Evolutionary conservation across 306 rosid species (phyloP).

Genomic region (Trifolium fragiferum): DNA sequence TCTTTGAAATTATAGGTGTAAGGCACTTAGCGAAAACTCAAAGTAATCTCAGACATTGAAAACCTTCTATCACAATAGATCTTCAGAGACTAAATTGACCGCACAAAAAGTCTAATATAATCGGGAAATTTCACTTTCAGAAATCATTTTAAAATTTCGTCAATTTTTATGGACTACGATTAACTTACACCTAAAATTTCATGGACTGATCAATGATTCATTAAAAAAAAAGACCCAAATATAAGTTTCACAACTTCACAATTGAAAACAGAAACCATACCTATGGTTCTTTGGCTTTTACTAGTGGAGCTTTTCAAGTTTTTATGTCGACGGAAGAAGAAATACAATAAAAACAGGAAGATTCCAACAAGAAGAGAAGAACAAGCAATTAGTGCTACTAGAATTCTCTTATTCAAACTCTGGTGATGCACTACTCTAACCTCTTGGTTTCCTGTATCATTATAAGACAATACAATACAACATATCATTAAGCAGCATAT

Average conservation of each 20-base stretch:
- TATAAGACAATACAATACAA: constrained; percentile 13
- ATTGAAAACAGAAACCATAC: constrained; percentile 50
- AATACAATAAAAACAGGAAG: constrained; percentile 56
- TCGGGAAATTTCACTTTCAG: neutral
- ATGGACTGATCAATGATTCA: neutral
- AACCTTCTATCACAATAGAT: neutral
- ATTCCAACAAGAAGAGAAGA: constrained; percentile 73
- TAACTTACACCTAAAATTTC: neutral
- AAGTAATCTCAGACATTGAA: neutral
- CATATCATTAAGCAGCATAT: constrained; percentile 24
- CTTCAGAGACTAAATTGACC: neutral
- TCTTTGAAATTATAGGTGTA: neutral
- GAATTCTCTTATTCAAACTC: constrained; percentile 71
- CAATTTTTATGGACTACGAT: neutral
- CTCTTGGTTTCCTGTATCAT: constrained; percentile 59
- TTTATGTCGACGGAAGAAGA: constrained; percentile 62
- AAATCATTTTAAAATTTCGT: neutral
- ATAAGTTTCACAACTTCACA: neutral
- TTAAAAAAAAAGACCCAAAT: constrained; percentile 12
- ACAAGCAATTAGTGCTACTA: constrained; percentile 66
- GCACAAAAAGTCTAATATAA: neutral
- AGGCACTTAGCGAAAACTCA: neutral
- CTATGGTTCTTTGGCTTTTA: constrained; percentile 54
- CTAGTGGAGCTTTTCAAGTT: constrained; percentile 38
- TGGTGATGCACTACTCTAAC: constrained; percentile 66